Conservation (phyloP, 768 basidiomycete genomes). For the Leccinum broughii region DNA sequence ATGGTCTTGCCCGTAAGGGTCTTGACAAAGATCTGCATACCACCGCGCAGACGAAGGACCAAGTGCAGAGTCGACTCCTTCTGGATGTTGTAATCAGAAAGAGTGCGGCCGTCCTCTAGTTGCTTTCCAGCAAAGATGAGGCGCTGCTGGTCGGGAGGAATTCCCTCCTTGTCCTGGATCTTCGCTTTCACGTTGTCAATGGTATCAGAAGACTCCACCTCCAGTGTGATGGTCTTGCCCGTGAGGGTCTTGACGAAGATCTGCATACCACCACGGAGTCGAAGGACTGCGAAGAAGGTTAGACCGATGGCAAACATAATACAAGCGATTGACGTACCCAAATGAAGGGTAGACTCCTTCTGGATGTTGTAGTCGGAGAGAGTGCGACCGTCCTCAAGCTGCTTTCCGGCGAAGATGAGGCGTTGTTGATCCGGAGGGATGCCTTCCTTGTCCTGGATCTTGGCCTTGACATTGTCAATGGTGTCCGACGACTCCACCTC, state of each 20-base stretch:
- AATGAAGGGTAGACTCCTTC: conserved; percentile 78
- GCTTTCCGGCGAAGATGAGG: conserved; percentile 91
- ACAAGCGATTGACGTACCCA: conserved; percentile 17
- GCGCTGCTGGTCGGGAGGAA: conserved; percentile 83
- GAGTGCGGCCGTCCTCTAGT: conserved; percentile 89
- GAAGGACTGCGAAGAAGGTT: conserved; percentile 49
- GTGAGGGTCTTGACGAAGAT: conserved; percentile 88
- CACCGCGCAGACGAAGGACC: conserved; percentile 71
- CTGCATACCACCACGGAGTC: conserved; percentile 90
- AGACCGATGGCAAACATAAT: background rate
- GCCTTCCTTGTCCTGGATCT: conserved; percentile 94
- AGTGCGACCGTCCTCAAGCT: conserved; percentile 89
- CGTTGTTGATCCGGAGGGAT: conserved; percentile 89
- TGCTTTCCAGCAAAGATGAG: conserved; percentile 95
- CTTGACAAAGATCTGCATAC: conserved; percentile 75
- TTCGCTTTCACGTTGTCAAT: conserved; percentile 89
- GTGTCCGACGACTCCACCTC: conserved; percentile 88
- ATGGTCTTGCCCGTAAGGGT: conserved; percentile 77
- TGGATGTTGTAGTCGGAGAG: conserved; percentile 90
- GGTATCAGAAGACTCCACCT: conserved; percentile 91
- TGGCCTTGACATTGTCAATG: conserved; percentile 86
- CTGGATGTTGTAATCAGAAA: conserved; percentile 81
- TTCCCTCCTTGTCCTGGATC: conserved; percentile 83
- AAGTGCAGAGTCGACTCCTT: conserved; percentile 79
- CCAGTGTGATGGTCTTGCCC: conserved; percentile 90